Evolutionary conservation across 2,329 filamentous ascomycete species (phyloP).

Genomic region (Akanthomyces dipterigenus): DNA sequence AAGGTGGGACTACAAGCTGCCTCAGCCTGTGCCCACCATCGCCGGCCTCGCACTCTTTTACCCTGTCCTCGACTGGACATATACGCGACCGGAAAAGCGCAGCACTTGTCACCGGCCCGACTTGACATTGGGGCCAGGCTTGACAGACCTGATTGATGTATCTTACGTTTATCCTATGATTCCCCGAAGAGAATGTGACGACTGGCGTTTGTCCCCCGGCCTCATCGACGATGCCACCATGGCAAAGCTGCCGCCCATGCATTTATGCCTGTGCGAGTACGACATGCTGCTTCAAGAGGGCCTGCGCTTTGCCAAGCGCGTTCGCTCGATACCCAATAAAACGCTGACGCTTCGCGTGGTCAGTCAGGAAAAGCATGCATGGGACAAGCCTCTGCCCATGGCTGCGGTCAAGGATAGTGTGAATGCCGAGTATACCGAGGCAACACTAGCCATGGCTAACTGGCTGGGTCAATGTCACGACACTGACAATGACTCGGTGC

Average conservation of each 20-base stretch:
- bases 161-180: constrained; percentile 52
- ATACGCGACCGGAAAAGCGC: constrained; percentile 48
- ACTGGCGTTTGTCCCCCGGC: constrained; percentile 52
- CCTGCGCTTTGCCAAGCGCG: constrained; percentile 52
- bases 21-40: constrained; percentile 38
- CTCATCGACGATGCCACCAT: constrained; percentile 48
- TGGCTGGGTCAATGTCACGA: constrained; percentile 35
- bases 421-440: constrained; percentile 38
- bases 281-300: constrained; percentile 59
- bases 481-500: constrained; percentile 29
- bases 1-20: constrained; percentile 31
- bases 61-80: constrained; percentile 55
- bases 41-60: constrained; percentile 53
- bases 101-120: constrained; percentile 48
- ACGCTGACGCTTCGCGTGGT: constrained; percentile 36
- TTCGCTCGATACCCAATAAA: constrained; percentile 30
- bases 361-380: constrained; percentile 39
- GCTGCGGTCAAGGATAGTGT: constrained; percentile 35
- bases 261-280: constrained; percentile 57
- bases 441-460: constrained; percentile 32
- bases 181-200: constrained; percentile 36
- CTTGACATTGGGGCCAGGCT: constrained; percentile 47
- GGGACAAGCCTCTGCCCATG: constrained; percentile 42
- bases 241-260: constrained; percentile 44
- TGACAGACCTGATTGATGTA: constrained; percentile 58